These are phyloP conservation scores for Camellia oleifera DNA, from an alignment of 179 eudicot genomes.

Conservation along the genomic window DNA sequence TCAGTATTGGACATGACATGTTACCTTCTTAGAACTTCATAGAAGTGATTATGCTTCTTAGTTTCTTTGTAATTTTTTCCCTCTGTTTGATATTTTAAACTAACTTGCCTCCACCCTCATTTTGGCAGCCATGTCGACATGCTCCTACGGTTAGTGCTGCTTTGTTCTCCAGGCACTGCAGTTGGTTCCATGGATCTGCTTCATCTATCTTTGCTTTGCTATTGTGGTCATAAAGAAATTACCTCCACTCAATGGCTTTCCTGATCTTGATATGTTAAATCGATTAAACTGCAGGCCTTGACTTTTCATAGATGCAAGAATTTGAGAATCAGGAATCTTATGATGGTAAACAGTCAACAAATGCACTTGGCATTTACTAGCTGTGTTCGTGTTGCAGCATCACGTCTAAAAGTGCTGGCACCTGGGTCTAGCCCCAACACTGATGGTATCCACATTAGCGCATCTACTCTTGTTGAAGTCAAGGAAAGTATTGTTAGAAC, in stretches of 20 bases:
- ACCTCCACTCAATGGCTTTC: background rate
- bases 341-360: slow-evolving; percentile 66
- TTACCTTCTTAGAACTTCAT: no score
- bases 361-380: slow-evolving; percentile 72
- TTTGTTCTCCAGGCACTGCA: background rate
- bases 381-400: slow-evolving; percentile 43
- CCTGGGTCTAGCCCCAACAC: slow-evolving; percentile 88
- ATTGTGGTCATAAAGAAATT: background rate
- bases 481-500: slow-evolving; percentile 50
- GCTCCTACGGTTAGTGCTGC: slow-evolving; percentile 90
- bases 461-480: slow-evolving; percentile 59
- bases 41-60: no score
- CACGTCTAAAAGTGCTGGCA: slow-evolving; percentile 50
- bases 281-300: slow-evolving; percentile 55
- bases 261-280: slow-evolving; percentile 6
- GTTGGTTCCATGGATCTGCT: slow-evolving; percentile 11
- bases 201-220: background rate
- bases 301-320: slow-evolving; percentile 80
- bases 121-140: slow-evolving; percentile 77
- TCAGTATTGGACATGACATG: no score
- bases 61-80: background rate
- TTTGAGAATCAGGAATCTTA: slow-evolving; percentile 52
- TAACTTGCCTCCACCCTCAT: slow-evolving; percentile 10
- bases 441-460: slow-evolving; percentile 90
- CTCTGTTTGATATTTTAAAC: slow-evolving; percentile 4